Evolutionary conservation across 345 rosid species (phyloP).

Genomic region (Arabidopsis arenosa): DNA sequence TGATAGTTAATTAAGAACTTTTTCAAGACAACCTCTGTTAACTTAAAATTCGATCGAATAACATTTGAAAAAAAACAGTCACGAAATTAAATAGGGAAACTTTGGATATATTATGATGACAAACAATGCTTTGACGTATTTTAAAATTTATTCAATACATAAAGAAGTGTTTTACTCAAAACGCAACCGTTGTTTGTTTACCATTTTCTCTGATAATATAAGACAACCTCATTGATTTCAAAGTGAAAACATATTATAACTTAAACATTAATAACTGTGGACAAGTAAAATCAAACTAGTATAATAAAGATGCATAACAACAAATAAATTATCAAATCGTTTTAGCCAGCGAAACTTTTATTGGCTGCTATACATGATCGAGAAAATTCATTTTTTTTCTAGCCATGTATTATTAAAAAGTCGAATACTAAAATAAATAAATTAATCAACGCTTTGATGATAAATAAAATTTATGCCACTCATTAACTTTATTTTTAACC

Average conservation of each 20-base stretch:
- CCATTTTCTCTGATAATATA: not conserved
- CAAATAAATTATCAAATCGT: not conserved
- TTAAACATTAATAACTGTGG: not conserved
- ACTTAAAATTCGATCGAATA: constrained; percentile 11
- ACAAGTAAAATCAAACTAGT: not conserved
- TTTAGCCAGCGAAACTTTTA: constrained; percentile 2
- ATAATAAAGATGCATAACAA: not conserved
- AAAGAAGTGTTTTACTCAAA: not conserved
- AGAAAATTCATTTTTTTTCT: not conserved
- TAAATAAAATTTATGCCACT: not conserved
- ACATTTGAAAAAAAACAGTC: not conserved
- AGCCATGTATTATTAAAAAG: not conserved
- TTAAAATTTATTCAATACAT: not conserved
- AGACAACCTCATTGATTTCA: constrained; percentile 1
- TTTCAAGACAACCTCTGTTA: not conserved
- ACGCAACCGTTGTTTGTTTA: constrained; percentile 3
- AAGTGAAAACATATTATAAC: constrained; percentile 10
- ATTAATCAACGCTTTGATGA: not conserved
- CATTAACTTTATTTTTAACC: constrained; percentile 22
- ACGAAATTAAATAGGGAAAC: not conserved
- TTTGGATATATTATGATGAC: not conserved
- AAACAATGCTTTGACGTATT: not conserved
- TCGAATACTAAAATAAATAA: not conserved
- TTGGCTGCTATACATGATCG: not conserved
- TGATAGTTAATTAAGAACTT: not conserved